Base-by-base conservation (phyloP, 2,329 filamentous ascomycete species). In the Trichophyton simii region DNA sequence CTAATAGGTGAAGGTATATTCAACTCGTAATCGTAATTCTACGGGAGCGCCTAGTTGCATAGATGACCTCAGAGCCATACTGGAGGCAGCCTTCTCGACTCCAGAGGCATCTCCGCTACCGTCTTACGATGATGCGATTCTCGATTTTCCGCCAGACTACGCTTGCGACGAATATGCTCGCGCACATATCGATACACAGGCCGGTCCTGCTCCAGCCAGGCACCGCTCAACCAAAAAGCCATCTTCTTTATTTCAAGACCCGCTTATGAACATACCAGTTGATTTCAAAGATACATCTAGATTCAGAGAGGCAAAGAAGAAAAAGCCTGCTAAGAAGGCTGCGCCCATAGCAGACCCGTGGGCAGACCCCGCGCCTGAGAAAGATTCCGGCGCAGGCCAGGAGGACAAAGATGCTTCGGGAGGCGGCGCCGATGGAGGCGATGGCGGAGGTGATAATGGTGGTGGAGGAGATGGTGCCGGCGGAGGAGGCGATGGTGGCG, bases 101-200 rank as follows among this genome's bases (percentile, higher is more conserved):
- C 55, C 36, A 36, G 55, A 42, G 5, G 22, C 22, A 11, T 42
- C 15, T 18, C 55, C 65, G 3, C 64, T 63, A 7, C 64, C 64
- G 15, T 44, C 64, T 15, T 66, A 65, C 31, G 25, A 62, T 28
- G 63, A 65, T 55, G 64, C 59, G 25, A 34, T 63, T 9, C 22
- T 50, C 20, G 65, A 66, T 36, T 59, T 63, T 11, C 65, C 65
- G 13, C 65, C 65, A 13, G 88, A 63, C 25, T 66, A 66, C 54
- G 38, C 41, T 22, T 41, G 42, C 20, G 58, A 57, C 4, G 60
- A 64, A 28, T 20, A 25, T 31, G 22, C 46, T 36, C 22, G 22
- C 2, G 13, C 38, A 22, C 59, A 42, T 7, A 31, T 57, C 3
- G n/a, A 57, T 36, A 42, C 18, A 57, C n/a, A 7, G 8, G 22